A percentile compares a stretch with the other conserved stretches of the same genome.
Evolutionary conservation across 1,284 basidiomycete species (phyloP).

Genomic region (Rhodotorula sp.): DNA sequence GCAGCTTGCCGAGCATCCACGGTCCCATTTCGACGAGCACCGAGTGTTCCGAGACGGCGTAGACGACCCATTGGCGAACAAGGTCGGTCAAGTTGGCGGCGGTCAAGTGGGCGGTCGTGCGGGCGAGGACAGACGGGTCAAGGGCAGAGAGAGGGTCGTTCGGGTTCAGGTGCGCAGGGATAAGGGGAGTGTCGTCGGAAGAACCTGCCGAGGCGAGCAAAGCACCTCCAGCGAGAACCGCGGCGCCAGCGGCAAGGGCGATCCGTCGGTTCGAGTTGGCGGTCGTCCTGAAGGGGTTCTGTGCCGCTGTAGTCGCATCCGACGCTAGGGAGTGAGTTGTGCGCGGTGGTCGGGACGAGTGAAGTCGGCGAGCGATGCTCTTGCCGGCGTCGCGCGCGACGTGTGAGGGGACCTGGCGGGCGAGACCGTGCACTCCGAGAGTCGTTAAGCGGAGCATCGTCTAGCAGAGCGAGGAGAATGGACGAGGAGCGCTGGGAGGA

Average conservation of each 20-base stretch:
- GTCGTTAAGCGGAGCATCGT: not conserved
- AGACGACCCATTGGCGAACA: constrained; percentile 43
- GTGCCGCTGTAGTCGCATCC: constrained; percentile 38
- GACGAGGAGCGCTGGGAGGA: not conserved
- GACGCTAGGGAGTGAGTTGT: constrained; percentile 37
- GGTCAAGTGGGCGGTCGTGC: constrained; percentile 38
- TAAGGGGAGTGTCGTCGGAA: not conserved
- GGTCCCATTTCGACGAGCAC: constrained; percentile 40
- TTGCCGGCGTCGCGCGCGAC: too few species aligned
- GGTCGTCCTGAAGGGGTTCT: constrained; percentile 1
- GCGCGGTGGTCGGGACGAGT: constrained; percentile 9
- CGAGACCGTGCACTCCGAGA: not conserved
- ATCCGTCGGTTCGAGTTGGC: not conserved
- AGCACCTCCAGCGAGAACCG: not conserved
- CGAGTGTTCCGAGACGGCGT: constrained; percentile 33
- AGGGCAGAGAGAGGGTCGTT: constrained; percentile 39
- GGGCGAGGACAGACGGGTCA: constrained; percentile 18
- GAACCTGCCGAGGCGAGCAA: not conserved
- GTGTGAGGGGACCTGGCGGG: not conserved
- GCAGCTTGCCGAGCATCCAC: constrained; percentile 35
- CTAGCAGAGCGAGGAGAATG: not conserved
- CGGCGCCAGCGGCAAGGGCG: constrained; percentile 9
- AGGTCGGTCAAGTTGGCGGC: constrained; percentile 29
- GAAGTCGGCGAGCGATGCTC: not conserved
- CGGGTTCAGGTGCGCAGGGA: constrained; percentile 12